phyloP scores from a whole-genome alignment of 306 rosid genomes.

The Pyrus bretschneideri region DNA sequence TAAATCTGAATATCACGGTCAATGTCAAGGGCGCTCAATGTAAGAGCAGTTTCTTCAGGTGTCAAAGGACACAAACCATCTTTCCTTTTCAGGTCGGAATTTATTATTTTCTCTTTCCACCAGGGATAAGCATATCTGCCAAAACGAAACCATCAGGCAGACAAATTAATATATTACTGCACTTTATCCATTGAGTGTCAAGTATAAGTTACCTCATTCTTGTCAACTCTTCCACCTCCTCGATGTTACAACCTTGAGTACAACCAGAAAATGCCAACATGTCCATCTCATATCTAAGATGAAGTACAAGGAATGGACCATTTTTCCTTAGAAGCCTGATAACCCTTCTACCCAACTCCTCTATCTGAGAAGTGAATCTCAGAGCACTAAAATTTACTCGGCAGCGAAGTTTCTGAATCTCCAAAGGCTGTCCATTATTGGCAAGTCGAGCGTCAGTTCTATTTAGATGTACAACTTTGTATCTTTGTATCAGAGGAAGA shows the following conservation, averaged over 20 bases:
- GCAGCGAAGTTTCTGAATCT: conserved; percentile 88
- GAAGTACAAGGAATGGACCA: conserved; percentile 90
- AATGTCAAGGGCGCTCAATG: conserved; percentile 73
- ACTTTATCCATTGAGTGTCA: background rate
- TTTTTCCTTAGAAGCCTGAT: conserved; percentile 65
- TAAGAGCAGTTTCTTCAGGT: conserved; percentile 96
- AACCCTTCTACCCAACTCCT: conserved; percentile 87
- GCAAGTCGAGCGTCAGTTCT: conserved; percentile 94
- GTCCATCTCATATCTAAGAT: conserved; percentile 97
- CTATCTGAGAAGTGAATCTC: conserved; percentile 90
- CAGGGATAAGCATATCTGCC: conserved; percentile 91
- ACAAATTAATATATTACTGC: background rate
- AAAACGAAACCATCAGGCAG: conserved; percentile 8
- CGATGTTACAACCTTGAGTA: conserved; percentile 82
- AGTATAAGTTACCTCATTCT: conserved; percentile 76
- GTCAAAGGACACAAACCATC: conserved; percentile 96
- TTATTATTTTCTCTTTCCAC: conserved; percentile 98
- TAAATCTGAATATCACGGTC: conserved; percentile 87
- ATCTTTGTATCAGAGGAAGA: conserved; percentile 78
- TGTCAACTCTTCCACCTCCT: conserved; percentile 93
- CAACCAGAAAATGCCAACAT: conserved; percentile 99
- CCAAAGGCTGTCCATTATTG: conserved; percentile 81
- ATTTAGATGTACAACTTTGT: conserved; percentile 90
- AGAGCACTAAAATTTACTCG: conserved; percentile 86
- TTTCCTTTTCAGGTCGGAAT: conserved; percentile 90